These are phyloP conservation scores for Pterocarpus santalinus DNA, from an alignment of 306 rosid species.

Conservation along the genomic window DNA sequence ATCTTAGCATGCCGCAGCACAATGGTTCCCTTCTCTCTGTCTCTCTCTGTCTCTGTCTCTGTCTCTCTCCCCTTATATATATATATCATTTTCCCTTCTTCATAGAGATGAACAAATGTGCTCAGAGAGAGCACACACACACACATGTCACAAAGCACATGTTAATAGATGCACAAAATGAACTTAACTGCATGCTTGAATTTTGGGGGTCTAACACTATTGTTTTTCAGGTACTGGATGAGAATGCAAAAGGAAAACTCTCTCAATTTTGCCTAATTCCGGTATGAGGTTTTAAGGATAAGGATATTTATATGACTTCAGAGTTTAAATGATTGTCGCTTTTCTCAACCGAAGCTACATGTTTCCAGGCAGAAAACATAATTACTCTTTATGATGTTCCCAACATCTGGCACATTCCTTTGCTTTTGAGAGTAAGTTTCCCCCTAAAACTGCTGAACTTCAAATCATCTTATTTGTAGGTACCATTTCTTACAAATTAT, in stretches of 20 bases:
- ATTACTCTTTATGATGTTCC: constrained; percentile 93
- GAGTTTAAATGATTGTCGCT: constrained; percentile 25
- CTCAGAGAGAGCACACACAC: background rate
- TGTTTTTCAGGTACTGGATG: constrained; percentile 75
- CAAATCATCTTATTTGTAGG: constrained; percentile 32
- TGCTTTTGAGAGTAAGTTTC: constrained; percentile 81
- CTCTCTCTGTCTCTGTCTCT: background rate
- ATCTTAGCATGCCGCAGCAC: constrained; percentile 88
- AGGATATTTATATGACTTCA: constrained; percentile 18
- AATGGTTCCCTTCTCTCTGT: constrained; percentile 57
- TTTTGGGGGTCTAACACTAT: constrained; percentile 38
- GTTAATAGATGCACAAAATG: background rate
- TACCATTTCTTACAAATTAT: constrained; percentile 52
- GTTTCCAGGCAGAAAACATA: constrained; percentile 80
- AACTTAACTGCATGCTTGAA: background rate
- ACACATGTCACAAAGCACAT: too few relatives aligned
- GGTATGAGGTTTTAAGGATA: constrained; percentile 55
- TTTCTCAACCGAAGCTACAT: constrained; percentile 39
- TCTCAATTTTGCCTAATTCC: constrained; percentile 90
- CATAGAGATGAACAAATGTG: background rate
- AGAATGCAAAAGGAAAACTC: constrained; percentile 71
- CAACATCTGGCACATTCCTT: constrained; percentile 97
- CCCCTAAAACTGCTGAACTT: constrained; percentile 33
- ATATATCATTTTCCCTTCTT: too few relatives aligned
- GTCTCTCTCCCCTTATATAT: background rate